phyloP scores from a whole-genome alignment of 2,329 filamentous ascomycete species.

The Colletotrichum sp. region DNA sequence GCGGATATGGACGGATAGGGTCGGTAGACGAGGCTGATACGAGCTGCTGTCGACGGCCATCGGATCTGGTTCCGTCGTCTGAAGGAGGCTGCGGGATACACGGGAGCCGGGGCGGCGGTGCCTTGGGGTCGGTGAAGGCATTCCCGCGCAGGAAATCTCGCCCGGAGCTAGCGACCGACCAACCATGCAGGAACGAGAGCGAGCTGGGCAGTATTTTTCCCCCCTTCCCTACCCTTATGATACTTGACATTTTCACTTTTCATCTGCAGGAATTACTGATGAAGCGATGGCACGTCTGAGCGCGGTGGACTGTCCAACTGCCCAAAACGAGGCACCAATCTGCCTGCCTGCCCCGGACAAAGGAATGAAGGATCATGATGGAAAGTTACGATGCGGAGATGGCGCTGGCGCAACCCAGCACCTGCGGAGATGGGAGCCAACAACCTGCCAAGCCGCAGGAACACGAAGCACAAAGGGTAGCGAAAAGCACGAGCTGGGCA shows the following conservation, averaged over 20 bases:
- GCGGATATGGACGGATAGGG: not conserved
- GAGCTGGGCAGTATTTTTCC: not conserved
- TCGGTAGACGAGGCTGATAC: not conserved
- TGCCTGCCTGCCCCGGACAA: not conserved
- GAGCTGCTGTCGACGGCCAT: not conserved
- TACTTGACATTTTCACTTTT: not conserved
- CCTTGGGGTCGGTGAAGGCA: not conserved
- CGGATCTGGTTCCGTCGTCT: not conserved
- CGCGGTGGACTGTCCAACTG: not conserved
- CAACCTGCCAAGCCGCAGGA: not conserved
- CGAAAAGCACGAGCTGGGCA: not conserved
- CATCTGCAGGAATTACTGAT: not conserved
- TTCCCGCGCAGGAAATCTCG: not conserved
- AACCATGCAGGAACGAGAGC: not conserved
- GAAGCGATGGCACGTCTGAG: not conserved
- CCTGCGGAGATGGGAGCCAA: not conserved
- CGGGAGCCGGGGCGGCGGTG: not conserved
- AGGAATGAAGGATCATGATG: not conserved
- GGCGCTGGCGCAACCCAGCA: not conserved
- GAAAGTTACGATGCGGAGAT: not conserved
- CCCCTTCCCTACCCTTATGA: not conserved
- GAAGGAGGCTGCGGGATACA: not conserved
- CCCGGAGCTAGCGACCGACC: not conserved
- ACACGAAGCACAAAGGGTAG: not conserved
- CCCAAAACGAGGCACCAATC: not conserved